phyloP scores from a whole-genome alignment of 495 filamentous ascomycete genomes.

The Cercophora sp. region DNA sequence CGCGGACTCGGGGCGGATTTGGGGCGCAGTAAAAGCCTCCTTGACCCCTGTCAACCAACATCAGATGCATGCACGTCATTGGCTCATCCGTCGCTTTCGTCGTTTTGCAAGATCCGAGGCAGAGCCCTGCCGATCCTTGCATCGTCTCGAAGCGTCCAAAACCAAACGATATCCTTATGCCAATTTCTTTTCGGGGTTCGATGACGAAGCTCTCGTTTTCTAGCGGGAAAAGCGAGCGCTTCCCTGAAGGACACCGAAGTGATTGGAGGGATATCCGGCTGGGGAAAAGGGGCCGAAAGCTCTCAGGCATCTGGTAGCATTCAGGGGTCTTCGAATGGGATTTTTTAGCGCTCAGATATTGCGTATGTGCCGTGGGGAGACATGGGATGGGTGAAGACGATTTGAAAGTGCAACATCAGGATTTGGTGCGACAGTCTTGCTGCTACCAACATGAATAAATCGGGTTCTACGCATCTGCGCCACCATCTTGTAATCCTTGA shows the following conservation, averaged over 20 bases:
- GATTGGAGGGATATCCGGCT: no score
- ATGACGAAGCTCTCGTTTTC: no score
- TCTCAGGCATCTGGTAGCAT: background rate
- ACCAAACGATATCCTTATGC: no score
- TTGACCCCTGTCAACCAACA: background rate
- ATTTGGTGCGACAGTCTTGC: no score
- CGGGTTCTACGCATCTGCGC: background rate
- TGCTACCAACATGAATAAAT: background rate
- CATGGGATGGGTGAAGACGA: background rate
- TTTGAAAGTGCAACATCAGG: no score
- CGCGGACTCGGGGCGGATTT: background rate
- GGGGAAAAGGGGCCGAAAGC: background rate
- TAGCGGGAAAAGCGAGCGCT: no score
- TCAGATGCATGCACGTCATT: background rate
- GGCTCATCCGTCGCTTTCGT: conserved; percentile 13
- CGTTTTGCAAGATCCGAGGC: no score
- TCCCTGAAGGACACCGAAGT: no score
- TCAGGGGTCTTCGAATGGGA: no score
- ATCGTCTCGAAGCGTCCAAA: no score
- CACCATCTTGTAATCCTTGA: background rate
- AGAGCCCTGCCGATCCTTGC: no score
- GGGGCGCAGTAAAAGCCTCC: conserved; percentile 3
- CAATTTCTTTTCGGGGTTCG: no score
- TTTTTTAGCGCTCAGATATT: background rate
- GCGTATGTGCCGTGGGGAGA: background rate